These are phyloP conservation scores for Mycena olivaceomarginata DNA, from an alignment of 768 basidiomycete genomes.

Conservation along the genomic window DNA sequence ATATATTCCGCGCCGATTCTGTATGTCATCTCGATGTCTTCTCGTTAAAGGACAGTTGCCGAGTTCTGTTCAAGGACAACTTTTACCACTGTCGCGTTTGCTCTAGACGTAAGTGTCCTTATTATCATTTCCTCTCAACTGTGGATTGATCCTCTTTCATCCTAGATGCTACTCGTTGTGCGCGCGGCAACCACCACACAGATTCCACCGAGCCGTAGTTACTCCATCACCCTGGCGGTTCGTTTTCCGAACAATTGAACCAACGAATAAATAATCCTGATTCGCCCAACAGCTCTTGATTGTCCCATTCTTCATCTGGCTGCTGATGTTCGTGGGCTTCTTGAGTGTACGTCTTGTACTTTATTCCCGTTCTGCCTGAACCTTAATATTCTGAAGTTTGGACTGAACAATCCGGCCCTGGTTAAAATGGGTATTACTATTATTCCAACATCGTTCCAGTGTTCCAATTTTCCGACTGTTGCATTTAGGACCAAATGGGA, in stretches of 20 bases:
- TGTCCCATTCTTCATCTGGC: constrained; percentile 53
- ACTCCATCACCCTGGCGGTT: constrained; percentile 46
- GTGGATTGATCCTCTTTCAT: not conserved
- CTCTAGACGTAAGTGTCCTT: constrained; percentile 49
- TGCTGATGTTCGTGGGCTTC: constrained; percentile 48
- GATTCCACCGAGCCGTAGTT: constrained; percentile 42
- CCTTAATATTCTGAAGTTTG: constrained; percentile 46
- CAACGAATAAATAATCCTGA: not conserved
- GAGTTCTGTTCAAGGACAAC: constrained; percentile 44
- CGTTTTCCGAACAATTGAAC: constrained; percentile 18
- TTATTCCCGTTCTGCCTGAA: not conserved
- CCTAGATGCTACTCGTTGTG: constrained; percentile 53
- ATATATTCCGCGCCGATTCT: constrained; percentile 57
- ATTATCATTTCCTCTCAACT: not conserved
- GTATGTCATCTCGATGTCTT: constrained; percentile 43
- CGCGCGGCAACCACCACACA: constrained; percentile 46
- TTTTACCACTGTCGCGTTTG: constrained; percentile 53
- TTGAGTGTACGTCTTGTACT: constrained; percentile 43
- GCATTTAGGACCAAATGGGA: constrained; percentile 48
- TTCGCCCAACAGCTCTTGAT: constrained; percentile 46
- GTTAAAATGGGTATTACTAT: constrained; percentile 43
- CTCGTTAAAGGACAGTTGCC: not conserved
- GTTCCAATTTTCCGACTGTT: not conserved
- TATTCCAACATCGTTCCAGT: too few relatives aligned
- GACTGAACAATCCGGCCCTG: constrained; percentile 44